Base-by-base conservation (phyloP, 1,284 basidiomycete species). In the Peniophora sp. region DNA sequence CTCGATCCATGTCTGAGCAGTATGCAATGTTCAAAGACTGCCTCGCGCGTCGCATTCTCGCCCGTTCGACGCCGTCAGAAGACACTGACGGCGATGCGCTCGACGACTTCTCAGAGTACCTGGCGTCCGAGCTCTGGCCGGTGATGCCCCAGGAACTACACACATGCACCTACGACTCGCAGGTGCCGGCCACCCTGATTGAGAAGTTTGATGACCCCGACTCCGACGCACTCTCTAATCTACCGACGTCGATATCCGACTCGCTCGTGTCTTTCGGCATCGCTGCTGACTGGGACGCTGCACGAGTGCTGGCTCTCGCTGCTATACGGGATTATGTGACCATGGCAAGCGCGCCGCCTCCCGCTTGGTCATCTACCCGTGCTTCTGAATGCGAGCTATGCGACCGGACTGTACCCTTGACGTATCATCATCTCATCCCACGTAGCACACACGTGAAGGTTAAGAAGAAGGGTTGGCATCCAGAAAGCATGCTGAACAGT, bases 341-440 rank as follows among this genome's bases (percentile, higher is more conserved):
- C 0, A 68, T 77, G 34, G 71, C 70, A 2, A 59, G 56, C 45
- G 59, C 63, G 10, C 70, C 76, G 3, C 75, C 74, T 1, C 76
- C 76, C 1, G 62, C 69, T 5, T 80, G 79, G 78, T 70, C 68
- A 3, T 64, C 69, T 19, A 81, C 78, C 17, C 68, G 77, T 10
- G 70, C 72, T 20, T 65, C 54, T 14, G 74, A 74, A 55, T 81
- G 79, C 62, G 77, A 80, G 65, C 75, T 82, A 22, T 81, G 79
- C 60, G 69, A 71, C 54, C 67, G 78, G 14, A 69, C 69, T 50
- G 70, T 79, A 1, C 75, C 73, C 9, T 61, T 81, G 57, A 81
- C 78, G 12, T 81, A 79, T 58, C 78, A 81, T 59, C 78, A 81
- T 53, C 69, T 81, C 39, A 77, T 81, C 45, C 79, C 79, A 1